Percentiles rank a stretch among this genome's conserved stretches.
phyloP scores from a whole-genome alignment of 2,329 filamentous ascomycete species.

The Colletotrichum higginsianum region DNA sequence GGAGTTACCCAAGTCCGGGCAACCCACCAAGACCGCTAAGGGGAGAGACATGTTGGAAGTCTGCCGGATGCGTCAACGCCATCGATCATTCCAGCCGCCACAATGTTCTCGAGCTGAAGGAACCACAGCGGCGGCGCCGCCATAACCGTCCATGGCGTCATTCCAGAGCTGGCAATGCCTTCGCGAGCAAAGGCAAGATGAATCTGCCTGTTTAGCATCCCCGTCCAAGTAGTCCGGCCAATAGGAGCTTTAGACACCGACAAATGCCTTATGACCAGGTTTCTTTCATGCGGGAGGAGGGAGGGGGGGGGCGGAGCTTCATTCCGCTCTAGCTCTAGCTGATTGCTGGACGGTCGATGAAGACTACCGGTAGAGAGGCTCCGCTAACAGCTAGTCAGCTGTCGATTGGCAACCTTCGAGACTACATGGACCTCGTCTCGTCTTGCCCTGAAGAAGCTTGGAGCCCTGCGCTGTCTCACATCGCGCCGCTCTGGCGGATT shows the following conservation, averaged over 20 bases:
- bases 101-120: not conserved
- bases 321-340: too few species aligned
- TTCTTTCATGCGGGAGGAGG: not conserved
- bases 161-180: not conserved
- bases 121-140: not conserved
- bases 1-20: constrained; percentile 17
- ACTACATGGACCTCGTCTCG: too few species aligned
- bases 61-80: constrained; percentile 30
- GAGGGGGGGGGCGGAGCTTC: not conserved
- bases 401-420: not conserved
- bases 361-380: not conserved
- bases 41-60: not conserved
- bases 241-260: too few species aligned
- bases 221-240: not conserved
- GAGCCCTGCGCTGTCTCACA: not conserved
- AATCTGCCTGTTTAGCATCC: too few species aligned
- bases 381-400: not conserved
- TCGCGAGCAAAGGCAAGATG: not conserved
- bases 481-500: not conserved
- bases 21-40: not conserved
- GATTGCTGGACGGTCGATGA: not conserved
- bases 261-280: too few species aligned
- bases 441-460: not conserved
- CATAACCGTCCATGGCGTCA: not conserved
- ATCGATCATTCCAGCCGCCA: not conserved